These are phyloP conservation scores for Sarcodon aspratus DNA, from an alignment of 768 basidiomycete genomes.

Conservation along the genomic window DNA sequence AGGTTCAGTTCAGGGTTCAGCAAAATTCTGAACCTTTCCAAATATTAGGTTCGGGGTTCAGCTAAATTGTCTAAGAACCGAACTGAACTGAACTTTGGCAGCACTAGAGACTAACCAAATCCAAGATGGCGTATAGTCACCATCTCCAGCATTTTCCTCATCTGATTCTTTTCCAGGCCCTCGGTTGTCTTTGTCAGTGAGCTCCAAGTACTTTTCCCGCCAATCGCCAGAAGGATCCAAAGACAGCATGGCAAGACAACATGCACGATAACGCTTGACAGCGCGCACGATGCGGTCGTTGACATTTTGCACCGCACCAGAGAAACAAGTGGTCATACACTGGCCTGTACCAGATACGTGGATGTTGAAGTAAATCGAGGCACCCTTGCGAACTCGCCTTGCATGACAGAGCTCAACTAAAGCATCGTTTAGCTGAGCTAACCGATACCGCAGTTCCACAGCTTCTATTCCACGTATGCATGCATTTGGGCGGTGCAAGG, in stretches of 20 bases:
- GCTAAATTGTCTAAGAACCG: too few species aligned
- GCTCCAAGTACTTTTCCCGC: background rate
- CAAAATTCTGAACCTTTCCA: too few species aligned
- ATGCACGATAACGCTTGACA: background rate
- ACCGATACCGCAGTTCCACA: slow-evolving; percentile 4
- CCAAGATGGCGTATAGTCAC: slow-evolving; percentile 5
- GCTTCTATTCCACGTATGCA: too few species aligned
- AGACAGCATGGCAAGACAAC: background rate
- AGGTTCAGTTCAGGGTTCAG: too few species aligned
- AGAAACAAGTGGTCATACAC: background rate
- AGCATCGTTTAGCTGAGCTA: slow-evolving; percentile 5
- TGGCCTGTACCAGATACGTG: slow-evolving; percentile 5
- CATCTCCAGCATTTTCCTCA: slow-evolving; percentile 3
- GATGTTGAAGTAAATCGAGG: slow-evolving; percentile 1
- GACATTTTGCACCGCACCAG: background rate
- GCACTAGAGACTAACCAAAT: slow-evolving; percentile 7
- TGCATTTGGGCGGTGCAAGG: too few species aligned
- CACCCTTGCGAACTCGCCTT: background rate
- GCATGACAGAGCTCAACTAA: slow-evolving; percentile 5
- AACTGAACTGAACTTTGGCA: too few species aligned
- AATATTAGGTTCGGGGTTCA: too few species aligned
- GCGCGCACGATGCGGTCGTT: background rate
- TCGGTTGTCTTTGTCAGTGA: background rate
- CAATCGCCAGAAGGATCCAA: slow-evolving; percentile 1
- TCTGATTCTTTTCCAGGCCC: background rate